Base-by-base conservation (phyloP, 176 grass and related monocot species). In the Eremochloa ophiuroides region DNA sequence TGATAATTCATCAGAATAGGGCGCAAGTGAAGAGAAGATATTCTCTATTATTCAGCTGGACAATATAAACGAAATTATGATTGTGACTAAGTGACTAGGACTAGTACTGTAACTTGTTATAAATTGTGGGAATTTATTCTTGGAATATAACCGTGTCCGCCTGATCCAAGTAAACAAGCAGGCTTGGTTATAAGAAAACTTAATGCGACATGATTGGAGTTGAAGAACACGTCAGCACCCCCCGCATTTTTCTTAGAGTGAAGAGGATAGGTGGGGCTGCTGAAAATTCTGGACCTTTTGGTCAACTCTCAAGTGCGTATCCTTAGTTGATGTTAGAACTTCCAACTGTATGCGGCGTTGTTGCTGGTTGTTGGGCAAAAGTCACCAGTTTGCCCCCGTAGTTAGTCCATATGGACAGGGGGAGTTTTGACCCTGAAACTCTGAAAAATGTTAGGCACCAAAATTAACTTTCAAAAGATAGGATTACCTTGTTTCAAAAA, bases 31-130 rank as follows among this genome's bases (percentile, higher is more conserved):
- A 66, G 18, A 17, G 10, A 66, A 39, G 18, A 14, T 41, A 12
- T 67, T 67, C 0, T 69, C 4, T 13, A 18, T 41, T 42, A 11
- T 60, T 60, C 58, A 27, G 58, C 23, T 28, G n/a, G 26, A 44
- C 42, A 78, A 53, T 28, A 48, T 35, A 30, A 34, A 30, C 51
- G 77, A 30, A 87, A 88, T 58, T 26, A 64, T 27, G 37, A 66
- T 71, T 50, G 26, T 14, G 42, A 14, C 37, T 61, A 27, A 30
- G 1, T 69, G 73, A 84, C 59, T n/a, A 33, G 31, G 73, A 50
- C 46, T 68, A n/a, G n/a, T n/a, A n/a, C n/a, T 62, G 26, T 26
- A 29, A 61, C 10, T 26, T n/a, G n/a, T n/a, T n/a, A n/a, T n/a
- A n/a, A n/a, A n/a, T n/a, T n/a, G n/a, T n/a, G n/a, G n/a, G n/a